Evolutionary conservation across 768 basidiomycete genomes (phyloP).

Genomic region (Mycena galericulata): DNA sequence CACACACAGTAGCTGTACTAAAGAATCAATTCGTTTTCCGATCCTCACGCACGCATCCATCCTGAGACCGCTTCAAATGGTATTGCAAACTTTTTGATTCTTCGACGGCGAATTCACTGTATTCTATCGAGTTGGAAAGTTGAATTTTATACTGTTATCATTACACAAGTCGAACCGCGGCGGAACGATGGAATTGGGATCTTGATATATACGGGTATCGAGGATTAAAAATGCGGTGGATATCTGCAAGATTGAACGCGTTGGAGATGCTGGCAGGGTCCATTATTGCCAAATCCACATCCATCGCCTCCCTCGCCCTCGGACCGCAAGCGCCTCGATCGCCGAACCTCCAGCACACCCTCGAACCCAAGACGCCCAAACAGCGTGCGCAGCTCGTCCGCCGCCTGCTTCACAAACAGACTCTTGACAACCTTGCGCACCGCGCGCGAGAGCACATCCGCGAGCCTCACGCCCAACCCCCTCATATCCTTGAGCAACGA

Average conservation of each 20-base stretch:
- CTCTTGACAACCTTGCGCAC: slow-evolving; percentile 43
- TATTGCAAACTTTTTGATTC: not conserved
- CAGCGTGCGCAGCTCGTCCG: slow-evolving; percentile 40
- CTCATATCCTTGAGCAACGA: slow-evolving; percentile 58
- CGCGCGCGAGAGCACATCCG: slow-evolving; percentile 40
- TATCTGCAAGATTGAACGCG: too few relatives aligned
- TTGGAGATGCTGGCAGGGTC: slow-evolving; percentile 22
- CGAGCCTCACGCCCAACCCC: slow-evolving; percentile 45
- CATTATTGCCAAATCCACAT: slow-evolving; percentile 13
- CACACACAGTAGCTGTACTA: slow-evolving; percentile 76
- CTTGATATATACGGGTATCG: too few relatives aligned
- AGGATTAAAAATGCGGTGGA: too few relatives aligned
- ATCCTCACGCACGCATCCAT: slow-evolving; percentile 9
- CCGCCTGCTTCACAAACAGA: slow-evolving; percentile 39
- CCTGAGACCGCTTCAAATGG: too few relatives aligned
- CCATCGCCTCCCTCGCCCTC: not conserved
- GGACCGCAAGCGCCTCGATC: slow-evolving; percentile 35
- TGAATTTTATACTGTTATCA: too few relatives aligned
- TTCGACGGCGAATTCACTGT: too few relatives aligned
- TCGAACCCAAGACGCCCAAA: slow-evolving; percentile 49
- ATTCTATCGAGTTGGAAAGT: too few relatives aligned
- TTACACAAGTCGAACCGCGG: too few relatives aligned
- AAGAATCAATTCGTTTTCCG: not conserved
- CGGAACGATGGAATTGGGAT: too few relatives aligned
- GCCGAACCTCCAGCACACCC: slow-evolving; percentile 38